phyloP scores from a whole-genome alignment of 805 yeast species.

The Candida glaebosa region DNA sequence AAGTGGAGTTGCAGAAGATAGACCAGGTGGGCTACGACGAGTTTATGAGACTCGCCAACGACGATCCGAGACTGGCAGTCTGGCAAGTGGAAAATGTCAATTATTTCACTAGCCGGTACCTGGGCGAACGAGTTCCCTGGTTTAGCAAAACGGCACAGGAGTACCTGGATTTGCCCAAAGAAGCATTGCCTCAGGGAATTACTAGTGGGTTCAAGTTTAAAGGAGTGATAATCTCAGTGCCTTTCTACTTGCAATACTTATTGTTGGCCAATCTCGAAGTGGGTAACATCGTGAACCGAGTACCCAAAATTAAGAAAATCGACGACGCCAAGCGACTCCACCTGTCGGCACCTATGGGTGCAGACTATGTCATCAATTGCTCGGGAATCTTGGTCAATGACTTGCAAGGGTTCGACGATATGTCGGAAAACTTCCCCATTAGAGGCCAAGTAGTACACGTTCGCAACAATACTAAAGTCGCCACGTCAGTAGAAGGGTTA shows the following conservation, averaged over 20 bases:
- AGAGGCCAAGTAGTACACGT: conserved; percentile 58
- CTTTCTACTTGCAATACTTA: conserved; percentile 53
- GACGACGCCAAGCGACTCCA: conserved; percentile 48
- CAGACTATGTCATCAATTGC: conserved; percentile 55
- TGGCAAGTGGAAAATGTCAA: conserved; percentile 19
- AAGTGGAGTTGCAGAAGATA: conserved; percentile 31
- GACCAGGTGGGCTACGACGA: conserved; percentile 50
- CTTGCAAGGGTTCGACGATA: conserved; percentile 46
- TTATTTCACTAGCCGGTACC: conserved; percentile 12
- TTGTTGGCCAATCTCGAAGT: conserved; percentile 39
- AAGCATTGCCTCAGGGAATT: conserved; percentile 41
- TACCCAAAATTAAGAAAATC: conserved; percentile 35
- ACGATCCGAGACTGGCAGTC: conserved; percentile 51
- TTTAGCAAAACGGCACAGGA: conserved; percentile 41
- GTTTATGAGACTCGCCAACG: conserved; percentile 43
- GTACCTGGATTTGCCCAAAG: conserved; percentile 26
- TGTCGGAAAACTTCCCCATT: conserved; percentile 43
- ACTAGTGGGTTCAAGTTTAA: conserved; percentile 46
- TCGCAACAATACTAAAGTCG: conserved; percentile 35
- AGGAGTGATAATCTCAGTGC: conserved; percentile 58
- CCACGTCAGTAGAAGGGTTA: conserved; percentile 32
- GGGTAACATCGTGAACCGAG: conserved; percentile 49
- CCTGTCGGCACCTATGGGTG: conserved; percentile 28
- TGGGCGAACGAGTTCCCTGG: conserved; percentile 40
- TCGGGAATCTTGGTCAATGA: conserved; percentile 49